A percentile compares a stretch with the other conserved stretches of the same genome.
These are phyloP conservation scores for Tieghemiomyces parasiticus DNA, from an alignment of 192 early-diverging fungal species.

Conservation along the genomic window DNA sequence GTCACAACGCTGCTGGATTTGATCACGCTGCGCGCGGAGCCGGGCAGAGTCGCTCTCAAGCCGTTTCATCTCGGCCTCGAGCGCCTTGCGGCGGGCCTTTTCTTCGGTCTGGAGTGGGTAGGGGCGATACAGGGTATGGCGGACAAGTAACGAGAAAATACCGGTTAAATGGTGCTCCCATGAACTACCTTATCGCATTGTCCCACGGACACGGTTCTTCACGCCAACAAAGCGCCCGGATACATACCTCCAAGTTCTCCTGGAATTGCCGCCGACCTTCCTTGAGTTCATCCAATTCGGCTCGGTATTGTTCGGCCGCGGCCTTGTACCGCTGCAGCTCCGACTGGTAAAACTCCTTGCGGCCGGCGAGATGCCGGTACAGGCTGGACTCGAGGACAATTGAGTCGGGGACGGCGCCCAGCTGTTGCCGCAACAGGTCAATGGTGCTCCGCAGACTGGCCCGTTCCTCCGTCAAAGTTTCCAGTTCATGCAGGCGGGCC, in stretches of 20 bases:
- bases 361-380: background rate
- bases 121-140: no score
- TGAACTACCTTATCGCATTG: no score
- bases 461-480: background rate
- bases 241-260: background rate
- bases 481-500: constrained; percentile 1
- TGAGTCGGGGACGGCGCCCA: background rate
- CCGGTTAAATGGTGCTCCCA: no score
- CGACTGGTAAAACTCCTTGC: constrained; percentile 7
- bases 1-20: background rate
- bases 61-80: constrained; percentile 4
- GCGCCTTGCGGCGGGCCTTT: constrained; percentile 4
- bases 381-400: background rate
- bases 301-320: background rate
- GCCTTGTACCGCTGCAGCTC: background rate
- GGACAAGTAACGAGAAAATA: no score
- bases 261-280: background rate
- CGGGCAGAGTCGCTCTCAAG: constrained; percentile 2
- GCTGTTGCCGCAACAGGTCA: background rate
- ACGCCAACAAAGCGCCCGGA: no score
- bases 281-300: background rate
- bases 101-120: no score
- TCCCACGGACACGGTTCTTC: no score
- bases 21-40: background rate
- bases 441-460: background rate